These are phyloP conservation scores for Microbotryum silenes-acaulis DNA, from an alignment of 1,284 basidiomycete genomes.

Conservation along the genomic window DNA sequence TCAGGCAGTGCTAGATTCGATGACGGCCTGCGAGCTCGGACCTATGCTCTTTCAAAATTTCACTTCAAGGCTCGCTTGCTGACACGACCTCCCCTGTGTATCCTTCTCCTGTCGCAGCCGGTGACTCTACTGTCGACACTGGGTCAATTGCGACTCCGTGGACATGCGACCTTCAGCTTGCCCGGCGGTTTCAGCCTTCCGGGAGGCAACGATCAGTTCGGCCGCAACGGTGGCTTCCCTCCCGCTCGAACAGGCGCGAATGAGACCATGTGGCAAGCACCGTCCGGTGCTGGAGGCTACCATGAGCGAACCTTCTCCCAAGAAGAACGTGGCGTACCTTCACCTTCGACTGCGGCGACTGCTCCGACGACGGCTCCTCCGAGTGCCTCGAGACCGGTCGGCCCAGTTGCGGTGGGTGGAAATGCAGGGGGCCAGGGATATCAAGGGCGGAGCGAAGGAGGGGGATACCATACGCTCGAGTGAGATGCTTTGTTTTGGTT, in stretches of 20 bases:
- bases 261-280: too few species aligned
- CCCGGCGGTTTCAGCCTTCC: constrained; percentile 14
- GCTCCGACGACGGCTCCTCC: neutral
- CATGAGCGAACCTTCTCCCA: too few species aligned
- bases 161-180: constrained; percentile 7
- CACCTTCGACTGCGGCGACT: neutral
- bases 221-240: constrained; percentile 1
- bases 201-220: neutral
- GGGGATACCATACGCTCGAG: constrained; percentile 25
- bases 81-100: neutral
- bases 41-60: neutral
- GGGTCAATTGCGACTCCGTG: constrained; percentile 45
- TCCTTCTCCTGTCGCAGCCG: constrained; percentile 1
- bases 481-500: neutral
- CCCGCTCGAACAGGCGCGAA: constrained; percentile 10
- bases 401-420: neutral
- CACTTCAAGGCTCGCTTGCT: neutral
- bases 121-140: constrained; percentile 32
- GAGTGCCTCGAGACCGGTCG: neutral
- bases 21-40: neutral
- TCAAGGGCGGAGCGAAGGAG: constrained; percentile 9
- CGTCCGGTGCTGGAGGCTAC: too few species aligned
- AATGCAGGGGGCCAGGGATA: neutral
- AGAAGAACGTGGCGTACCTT: too few species aligned
- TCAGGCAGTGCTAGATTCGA: neutral